These are phyloP conservation scores for Flaveria linearis DNA, from an alignment of 129 eudicot genomes.

Conservation along the genomic window DNA sequence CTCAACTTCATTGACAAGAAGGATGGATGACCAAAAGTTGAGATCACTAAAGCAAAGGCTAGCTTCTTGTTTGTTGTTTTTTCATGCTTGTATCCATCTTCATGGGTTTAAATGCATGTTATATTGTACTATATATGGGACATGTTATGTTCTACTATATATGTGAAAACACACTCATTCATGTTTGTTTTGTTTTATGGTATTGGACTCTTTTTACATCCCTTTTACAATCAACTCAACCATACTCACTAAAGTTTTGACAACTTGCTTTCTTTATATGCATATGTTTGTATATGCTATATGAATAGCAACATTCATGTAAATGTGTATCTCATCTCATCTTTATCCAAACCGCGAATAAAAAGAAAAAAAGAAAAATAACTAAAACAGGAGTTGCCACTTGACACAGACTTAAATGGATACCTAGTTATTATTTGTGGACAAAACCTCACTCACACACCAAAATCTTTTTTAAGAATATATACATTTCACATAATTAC, in stretches of 20 bases:
- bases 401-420: too few relatives aligned
- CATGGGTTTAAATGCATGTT: slow-evolving; percentile 37
- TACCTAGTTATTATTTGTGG: too few relatives aligned
- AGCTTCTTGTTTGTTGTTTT: slow-evolving; percentile 28
- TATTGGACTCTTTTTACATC: slow-evolving; percentile 10
- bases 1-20: slow-evolving; percentile 41
- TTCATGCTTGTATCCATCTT: slow-evolving; percentile 39
- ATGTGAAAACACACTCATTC: slow-evolving; percentile 20
- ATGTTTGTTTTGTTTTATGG: slow-evolving; percentile 32
- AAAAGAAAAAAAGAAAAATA: too few relatives aligned
- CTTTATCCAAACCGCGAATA: too few relatives aligned
- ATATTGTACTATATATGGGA: slow-evolving; percentile 23
- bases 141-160: slow-evolving; percentile 25
- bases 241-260: slow-evolving; percentile 7
- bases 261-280: slow-evolving; percentile 7
- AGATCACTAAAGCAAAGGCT: slow-evolving; percentile 39
- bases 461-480: too few relatives aligned
- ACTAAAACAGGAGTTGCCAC: too few relatives aligned
- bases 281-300: not conserved
- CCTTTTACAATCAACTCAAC: not conserved
- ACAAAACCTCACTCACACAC: too few relatives aligned
- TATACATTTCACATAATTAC: too few relatives aligned
- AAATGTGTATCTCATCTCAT: too few relatives aligned
- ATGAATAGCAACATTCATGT: too few relatives aligned
- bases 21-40: slow-evolving; percentile 40